These are phyloP conservation scores for Mortierella sp. DNA, from an alignment of 371 early-diverging fungal genomes.

Conservation along the genomic window DNA sequence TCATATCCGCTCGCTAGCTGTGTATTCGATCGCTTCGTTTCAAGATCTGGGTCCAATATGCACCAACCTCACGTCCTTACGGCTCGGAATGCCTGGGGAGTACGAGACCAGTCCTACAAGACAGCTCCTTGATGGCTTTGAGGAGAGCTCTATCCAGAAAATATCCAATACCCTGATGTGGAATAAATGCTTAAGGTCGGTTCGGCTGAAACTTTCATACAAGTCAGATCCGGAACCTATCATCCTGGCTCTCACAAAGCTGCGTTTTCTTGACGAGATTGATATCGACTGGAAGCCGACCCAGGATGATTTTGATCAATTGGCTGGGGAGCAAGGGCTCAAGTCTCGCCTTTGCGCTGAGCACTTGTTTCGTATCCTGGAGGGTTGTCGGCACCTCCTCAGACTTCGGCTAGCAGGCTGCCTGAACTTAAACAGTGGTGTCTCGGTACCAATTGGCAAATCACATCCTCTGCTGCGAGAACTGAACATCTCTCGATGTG, in stretches of 20 bases:
- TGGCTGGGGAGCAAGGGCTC: background rate
- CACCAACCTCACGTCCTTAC: background rate
- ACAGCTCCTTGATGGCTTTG: background rate
- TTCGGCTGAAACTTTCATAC: background rate
- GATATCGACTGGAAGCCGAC: background rate
- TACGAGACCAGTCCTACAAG: background rate
- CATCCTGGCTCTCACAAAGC: background rate
- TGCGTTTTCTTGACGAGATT: background rate
- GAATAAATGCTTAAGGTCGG: background rate
- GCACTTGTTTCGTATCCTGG: background rate
- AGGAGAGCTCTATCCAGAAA: background rate
- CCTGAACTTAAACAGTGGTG: background rate
- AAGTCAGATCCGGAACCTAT: background rate
- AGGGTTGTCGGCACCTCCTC: background rate
- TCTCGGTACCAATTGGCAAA: background rate
- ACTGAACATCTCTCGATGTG: background rate
- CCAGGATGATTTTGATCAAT: background rate
- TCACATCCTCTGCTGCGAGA: background rate
- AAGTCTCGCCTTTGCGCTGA: background rate
- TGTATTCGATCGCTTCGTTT: background rate
- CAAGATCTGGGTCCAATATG: background rate
- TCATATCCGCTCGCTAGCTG: background rate
- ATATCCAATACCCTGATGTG: background rate
- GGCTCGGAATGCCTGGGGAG: background rate
- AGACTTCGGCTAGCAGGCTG: background rate